Evolutionary conservation across 2,329 filamentous ascomycete genomes (phyloP).

Genomic region (Pseudocercospora musae): DNA sequence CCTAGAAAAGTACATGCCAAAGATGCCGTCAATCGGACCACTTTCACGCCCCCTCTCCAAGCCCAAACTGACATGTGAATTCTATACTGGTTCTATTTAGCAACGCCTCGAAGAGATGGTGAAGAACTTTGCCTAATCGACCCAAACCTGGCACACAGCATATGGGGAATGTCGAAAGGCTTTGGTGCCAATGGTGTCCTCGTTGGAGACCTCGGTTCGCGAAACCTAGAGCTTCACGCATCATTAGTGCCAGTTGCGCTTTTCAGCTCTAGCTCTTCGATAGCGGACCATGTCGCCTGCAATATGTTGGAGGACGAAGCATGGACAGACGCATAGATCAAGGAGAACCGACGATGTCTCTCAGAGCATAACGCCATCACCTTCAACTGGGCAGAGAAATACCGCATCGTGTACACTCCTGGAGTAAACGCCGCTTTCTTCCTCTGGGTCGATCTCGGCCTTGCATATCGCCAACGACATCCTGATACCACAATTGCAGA

Average conservation of each 20-base stretch:
- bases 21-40: not conserved
- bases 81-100: too few relatives aligned
- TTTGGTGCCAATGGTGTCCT: conserved; percentile 3
- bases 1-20: not conserved
- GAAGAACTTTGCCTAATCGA: not conserved
- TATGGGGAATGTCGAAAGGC: conserved; percentile 1
- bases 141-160: conserved; percentile 1
- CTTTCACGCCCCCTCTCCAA: not conserved
- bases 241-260: not conserved
- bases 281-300: not conserved
- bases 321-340: conserved; percentile 9
- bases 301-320: conserved; percentile 8
- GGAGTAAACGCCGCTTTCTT: conserved; percentile 4
- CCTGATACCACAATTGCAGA: not conserved
- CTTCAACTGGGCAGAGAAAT: not conserved
- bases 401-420: not conserved
- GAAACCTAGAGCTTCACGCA: not conserved
- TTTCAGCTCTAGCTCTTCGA: not conserved
- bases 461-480: not conserved
- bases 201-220: not conserved
- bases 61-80: too few relatives aligned
- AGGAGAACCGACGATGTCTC: not conserved
- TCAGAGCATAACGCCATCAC: not conserved
- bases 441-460: not conserved
- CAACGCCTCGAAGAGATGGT: too few relatives aligned